Evolutionary conservation across 2,329 filamentous ascomycete genomes (phyloP).

Genomic region (Dactylonectria macrodidyma): DNA sequence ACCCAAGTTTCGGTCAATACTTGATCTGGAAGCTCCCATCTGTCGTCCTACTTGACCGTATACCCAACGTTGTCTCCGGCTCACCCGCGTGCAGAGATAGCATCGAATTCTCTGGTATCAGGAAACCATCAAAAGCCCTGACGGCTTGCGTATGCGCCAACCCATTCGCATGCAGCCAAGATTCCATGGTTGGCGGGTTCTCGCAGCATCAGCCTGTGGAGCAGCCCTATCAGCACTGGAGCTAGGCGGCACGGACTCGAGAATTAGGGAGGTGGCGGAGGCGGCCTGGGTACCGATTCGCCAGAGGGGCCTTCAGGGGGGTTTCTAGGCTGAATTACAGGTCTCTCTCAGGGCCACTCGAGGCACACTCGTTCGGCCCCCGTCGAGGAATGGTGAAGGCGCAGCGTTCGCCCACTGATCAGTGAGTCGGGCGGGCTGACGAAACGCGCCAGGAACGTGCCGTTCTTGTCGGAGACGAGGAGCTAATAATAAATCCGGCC

Average conservation of each 20-base stretch:
- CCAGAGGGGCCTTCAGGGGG: background rate
- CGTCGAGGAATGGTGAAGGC: background rate
- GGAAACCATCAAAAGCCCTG: background rate
- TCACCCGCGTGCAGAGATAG: background rate
- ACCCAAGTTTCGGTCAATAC: background rate
- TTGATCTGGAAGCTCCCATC: background rate
- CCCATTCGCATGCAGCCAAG: constrained; percentile 14
- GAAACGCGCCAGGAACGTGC: constrained; percentile 7
- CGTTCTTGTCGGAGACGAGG: constrained; percentile 11
- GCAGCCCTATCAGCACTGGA: constrained; percentile 15
- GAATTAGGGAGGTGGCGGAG: constrained; percentile 6
- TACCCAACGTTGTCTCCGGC: background rate
- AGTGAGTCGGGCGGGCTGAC: background rate
- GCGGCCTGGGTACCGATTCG: background rate
- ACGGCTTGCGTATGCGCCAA: constrained; percentile 2
- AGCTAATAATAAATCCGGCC: constrained; percentile 26
- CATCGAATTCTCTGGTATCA: background rate
- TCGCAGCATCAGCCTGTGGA: background rate
- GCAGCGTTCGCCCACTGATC: background rate
- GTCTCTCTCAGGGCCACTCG: background rate
- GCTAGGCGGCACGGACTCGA: background rate
- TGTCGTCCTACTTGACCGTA: background rate
- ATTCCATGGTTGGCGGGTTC: constrained; percentile 3
- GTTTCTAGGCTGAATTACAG: constrained; percentile 14
- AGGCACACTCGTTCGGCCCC: background rate